A percentile compares a stretch with the other conserved stretches of the same genome.
Evolutionary conservation across 768 basidiomycete genomes (phyloP).

Genomic region (Macrolepiota fuliginosa): DNA sequence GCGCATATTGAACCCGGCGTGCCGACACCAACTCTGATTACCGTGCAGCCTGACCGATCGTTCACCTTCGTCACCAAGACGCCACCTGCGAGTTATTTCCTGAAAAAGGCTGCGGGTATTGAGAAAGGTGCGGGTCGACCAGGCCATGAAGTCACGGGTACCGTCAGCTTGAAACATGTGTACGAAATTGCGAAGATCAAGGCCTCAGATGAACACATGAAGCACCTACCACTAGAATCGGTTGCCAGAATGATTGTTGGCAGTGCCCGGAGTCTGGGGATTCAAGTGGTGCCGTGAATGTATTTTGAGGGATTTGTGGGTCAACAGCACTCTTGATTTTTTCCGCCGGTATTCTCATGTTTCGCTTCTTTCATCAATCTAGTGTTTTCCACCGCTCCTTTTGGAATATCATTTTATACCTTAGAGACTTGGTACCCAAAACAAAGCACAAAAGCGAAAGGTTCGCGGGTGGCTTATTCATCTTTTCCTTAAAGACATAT

Average conservation of each 20-base stretch:
- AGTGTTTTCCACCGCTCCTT: background rate
- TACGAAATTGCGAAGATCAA: conserved; percentile 99
- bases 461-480: conserved; percentile 16
- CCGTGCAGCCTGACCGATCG: conserved; percentile 90
- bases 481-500: conserved; percentile 3
- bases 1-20: conserved; percentile 82
- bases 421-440: background rate
- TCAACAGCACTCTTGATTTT: background rate
- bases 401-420: background rate
- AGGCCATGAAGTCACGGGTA: conserved; percentile 74
- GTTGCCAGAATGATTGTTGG: conserved; percentile 88
- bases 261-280: conserved; percentile 83
- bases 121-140: conserved; percentile 88
- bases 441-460: background rate
- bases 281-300: conserved; percentile 83
- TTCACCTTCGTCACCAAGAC: conserved; percentile 94
- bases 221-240: conserved; percentile 81
- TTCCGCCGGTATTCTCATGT: conserved; percentile 11
- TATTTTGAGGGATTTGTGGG: conserved; percentile 12
- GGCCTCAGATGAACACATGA: conserved; percentile 84
- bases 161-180: conserved; percentile 92
- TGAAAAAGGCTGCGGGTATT: conserved; percentile 88
- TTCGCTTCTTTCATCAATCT: conserved; percentile 1
- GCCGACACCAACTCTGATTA: conserved; percentile 90
- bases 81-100: conserved; percentile 84